These are phyloP conservation scores for Bocquillonia castaneifolia DNA, from an alignment of 441 rosid genomes.

Conservation along the genomic window DNA sequence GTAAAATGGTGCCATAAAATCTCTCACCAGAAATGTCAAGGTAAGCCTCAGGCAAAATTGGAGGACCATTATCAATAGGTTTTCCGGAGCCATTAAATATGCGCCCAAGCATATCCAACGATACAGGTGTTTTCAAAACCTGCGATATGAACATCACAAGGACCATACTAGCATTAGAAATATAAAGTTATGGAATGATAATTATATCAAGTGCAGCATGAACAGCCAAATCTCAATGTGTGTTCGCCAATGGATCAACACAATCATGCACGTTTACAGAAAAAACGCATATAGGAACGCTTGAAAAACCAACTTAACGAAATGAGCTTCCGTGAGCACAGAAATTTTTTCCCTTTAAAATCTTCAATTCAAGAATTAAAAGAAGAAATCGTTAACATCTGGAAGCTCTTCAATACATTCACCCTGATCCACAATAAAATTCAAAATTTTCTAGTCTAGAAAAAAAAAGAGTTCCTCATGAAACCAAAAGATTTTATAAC, in stretches of 20 bases:
- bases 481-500: background rate
- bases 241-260: background rate
- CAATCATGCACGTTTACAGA: too few relatives aligned
- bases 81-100: slow-evolving; percentile 98
- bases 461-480: background rate
- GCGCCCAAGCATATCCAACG: slow-evolving; percentile 98
- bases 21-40: slow-evolving; percentile 83
- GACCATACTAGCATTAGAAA: background rate
- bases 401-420: background rate
- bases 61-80: slow-evolving; percentile 99
- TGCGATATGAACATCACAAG: slow-evolving; percentile 21
- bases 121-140: slow-evolving; percentile 96
- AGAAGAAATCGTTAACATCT: background rate
- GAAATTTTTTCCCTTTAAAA: background rate
- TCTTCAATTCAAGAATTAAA: background rate
- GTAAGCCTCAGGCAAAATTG: slow-evolving; percentile 95
- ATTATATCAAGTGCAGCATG: background rate
- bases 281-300: too few relatives aligned
- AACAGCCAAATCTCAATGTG: background rate
- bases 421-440: background rate
- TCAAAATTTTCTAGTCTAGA: background rate
- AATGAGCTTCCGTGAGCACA: background rate
- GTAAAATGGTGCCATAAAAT: background rate
- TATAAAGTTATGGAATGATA: background rate
- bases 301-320: too few relatives aligned